phyloP scores from a whole-genome alignment of 1,139 yeast species.

The Candida dubliniensis region DNA sequence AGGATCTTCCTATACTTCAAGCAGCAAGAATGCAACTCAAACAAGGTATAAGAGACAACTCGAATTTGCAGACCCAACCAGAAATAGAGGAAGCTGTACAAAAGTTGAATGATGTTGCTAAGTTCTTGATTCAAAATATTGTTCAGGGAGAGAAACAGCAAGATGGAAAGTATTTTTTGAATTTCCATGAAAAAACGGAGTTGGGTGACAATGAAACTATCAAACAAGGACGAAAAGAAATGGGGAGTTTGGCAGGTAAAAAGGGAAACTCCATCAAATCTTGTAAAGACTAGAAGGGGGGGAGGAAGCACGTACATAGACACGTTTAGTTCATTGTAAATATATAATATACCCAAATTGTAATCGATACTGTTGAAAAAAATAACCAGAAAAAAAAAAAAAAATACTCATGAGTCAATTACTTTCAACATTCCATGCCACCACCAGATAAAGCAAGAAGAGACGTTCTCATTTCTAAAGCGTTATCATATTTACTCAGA shows the following conservation, averaged over 20 bases:
- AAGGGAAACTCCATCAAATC: constrained; percentile 21
- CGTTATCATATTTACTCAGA: constrained; percentile 72
- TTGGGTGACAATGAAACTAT: constrained; percentile 80
- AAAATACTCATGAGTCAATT: background rate
- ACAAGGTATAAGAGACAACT: constrained; percentile 50
- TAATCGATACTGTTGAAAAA: background rate
- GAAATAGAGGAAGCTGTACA: constrained; percentile 53
- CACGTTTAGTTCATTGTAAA: background rate
- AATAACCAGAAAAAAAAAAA: background rate
- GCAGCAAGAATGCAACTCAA: constrained; percentile 71
- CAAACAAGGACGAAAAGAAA: constrained; percentile 32
- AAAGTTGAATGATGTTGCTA: constrained; percentile 68
- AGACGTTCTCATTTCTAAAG: constrained; percentile 63
- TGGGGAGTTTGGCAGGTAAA: constrained; percentile 47
- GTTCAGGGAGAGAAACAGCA: constrained; percentile 75
- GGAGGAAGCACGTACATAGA: too few relatives aligned
- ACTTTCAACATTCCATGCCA: constrained; percentile 5
- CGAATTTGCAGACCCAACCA: constrained; percentile 29
- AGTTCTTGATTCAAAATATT: constrained; percentile 65
- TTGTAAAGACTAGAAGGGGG: background rate
- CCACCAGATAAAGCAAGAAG: constrained; percentile 30
- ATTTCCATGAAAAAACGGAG: constrained; percentile 80
- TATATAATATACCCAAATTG: constrained; percentile 3
- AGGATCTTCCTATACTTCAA: constrained; percentile 50
- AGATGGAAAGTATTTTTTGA: constrained; percentile 51